These are phyloP conservation scores for Trichoderma lentiforme DNA, from an alignment of 2,329 filamentous ascomycete species.

Conservation along the genomic window DNA sequence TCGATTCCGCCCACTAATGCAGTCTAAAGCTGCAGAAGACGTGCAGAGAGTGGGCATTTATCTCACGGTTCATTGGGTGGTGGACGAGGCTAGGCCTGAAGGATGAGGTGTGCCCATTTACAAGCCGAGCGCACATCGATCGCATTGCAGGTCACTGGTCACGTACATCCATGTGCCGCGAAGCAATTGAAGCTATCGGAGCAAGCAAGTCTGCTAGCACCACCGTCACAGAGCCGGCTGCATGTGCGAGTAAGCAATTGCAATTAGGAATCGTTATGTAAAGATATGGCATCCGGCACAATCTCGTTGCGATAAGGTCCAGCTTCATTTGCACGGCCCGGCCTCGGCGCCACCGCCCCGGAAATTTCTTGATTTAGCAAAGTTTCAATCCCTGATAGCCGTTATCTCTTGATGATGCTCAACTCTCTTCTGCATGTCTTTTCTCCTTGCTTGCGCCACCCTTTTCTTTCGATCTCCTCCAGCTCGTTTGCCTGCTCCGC, in stretches of 20 bases:
- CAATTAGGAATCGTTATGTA: not conserved
- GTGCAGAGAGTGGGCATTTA: constrained; percentile 5
- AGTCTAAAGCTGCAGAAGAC: constrained; percentile 2
- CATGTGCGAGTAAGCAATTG: not conserved
- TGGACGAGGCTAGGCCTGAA: not conserved
- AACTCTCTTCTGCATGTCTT: not conserved
- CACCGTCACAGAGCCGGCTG: not conserved
- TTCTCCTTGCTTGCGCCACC: constrained; percentile 10
- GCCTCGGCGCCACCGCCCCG: constrained; percentile 18
- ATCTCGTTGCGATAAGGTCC: not conserved
- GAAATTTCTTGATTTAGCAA: constrained; percentile 19
- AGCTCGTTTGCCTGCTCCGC: not conserved
- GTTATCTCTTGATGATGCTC: constrained; percentile 10
- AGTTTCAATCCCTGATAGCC: constrained; percentile 12
- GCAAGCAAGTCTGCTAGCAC: not conserved
- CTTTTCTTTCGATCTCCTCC: not conserved
- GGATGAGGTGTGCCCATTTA: not conserved
- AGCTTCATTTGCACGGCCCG: constrained; percentile 5
- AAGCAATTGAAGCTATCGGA: not conserved
- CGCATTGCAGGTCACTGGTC: not conserved
- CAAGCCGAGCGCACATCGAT: constrained; percentile 2
- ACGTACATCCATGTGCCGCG: not conserved
- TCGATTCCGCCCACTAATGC: constrained; percentile 1
- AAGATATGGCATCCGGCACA: not conserved
- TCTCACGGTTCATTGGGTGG: not conserved